A percentile compares a stretch with the other conserved stretches of the same genome.
Conservation (phyloP, 768 basidiomycete genomes). For the Tricholoma flavovirens region DNA sequence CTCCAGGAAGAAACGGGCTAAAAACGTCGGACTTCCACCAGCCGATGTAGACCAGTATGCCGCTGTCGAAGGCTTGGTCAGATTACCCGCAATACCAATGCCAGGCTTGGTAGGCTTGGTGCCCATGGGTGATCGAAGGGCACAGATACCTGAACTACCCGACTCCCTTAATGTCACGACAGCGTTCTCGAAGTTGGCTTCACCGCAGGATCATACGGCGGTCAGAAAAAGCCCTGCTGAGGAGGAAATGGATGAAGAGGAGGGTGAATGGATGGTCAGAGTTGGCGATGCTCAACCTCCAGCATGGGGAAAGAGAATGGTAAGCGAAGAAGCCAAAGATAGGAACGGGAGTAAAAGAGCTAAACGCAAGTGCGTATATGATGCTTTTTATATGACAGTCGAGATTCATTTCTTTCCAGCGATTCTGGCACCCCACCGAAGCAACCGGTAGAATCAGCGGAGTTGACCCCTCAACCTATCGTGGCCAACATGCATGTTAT, state of each 20-base stretch:
- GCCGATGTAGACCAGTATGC: slow-evolving; percentile 20
- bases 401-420: slow-evolving; percentile 7
- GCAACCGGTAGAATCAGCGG: slow-evolving; percentile 2
- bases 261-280: slow-evolving; percentile 61
- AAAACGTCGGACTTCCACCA: slow-evolving; percentile 19
- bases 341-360: slow-evolving; percentile 37
- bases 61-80: slow-evolving; percentile 16
- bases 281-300: slow-evolving; percentile 62
- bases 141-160: slow-evolving; percentile 10
- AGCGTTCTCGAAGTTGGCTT: slow-evolving; percentile 19
- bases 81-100: slow-evolving; percentile 15
- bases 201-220: slow-evolving; percentile 26
- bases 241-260: slow-evolving; percentile 65
- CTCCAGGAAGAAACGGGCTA: slow-evolving; percentile 42
- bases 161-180: neutral
- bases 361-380: slow-evolving; percentile 31
- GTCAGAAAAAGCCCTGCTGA: slow-evolving; percentile 45
- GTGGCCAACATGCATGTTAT: slow-evolving; percentile 53
- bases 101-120: slow-evolving; percentile 10
- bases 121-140: slow-evolving; percentile 9
- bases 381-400: neutral
- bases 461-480: slow-evolving; percentile 27
- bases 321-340: slow-evolving; percentile 31
- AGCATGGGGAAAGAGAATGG: slow-evolving; percentile 60
- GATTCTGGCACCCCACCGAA: slow-evolving; percentile 6